Base-by-base conservation (phyloP, 768 basidiomycete genomes). In the Hydnum rufescens region DNA sequence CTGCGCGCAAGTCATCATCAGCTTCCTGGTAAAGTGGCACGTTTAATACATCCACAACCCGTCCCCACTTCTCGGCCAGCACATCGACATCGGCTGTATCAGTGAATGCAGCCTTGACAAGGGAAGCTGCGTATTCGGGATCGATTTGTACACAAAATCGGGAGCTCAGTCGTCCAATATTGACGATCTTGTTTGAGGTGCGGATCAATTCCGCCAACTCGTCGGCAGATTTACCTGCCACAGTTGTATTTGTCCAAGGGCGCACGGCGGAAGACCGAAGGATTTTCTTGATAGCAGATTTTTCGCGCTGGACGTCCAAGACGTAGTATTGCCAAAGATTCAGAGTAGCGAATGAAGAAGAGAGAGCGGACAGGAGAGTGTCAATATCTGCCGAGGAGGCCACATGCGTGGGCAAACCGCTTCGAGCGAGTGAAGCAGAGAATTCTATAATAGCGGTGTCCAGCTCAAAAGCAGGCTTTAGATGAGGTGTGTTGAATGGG, bases 271-370 rank as follows among this genome's bases (percentile, higher is more conserved):
- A 43, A 13, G 66, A 58, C 3, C 60, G 60, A 30, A 93, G 66
- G 2, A 76, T 77, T 0, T 70, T 65, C 47, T 67, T 70, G 55
- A 88, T 71, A 2, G 70, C 67, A 13, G 68, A 69, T 57, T 73
- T 76, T 64, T 92, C 85, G 25, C 70, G 65, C 34, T 68, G 67
- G 6, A 77, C 71, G 60, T 96, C 80, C 49, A 97, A 70, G 19
- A 92, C 82, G 63, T 97, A 99, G 68, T 80, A 99, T 60, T 97
- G 82, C 87, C 88, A 99, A 22, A 97, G 65, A 25, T 85, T 71
- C 49, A 82, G 76, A 2, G 66, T 68, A 54, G 80, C 74, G 56
- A 89, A 59, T 26, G 73, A 69, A 5, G 71, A 64, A 39, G 72
- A 62, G 57, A 97, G 77, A 23, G 79, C 80, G 19, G 62, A 59